phyloP scores from a whole-genome alignment of 208 protist genomes.

The Endotrypanum monterogeii region DNA sequence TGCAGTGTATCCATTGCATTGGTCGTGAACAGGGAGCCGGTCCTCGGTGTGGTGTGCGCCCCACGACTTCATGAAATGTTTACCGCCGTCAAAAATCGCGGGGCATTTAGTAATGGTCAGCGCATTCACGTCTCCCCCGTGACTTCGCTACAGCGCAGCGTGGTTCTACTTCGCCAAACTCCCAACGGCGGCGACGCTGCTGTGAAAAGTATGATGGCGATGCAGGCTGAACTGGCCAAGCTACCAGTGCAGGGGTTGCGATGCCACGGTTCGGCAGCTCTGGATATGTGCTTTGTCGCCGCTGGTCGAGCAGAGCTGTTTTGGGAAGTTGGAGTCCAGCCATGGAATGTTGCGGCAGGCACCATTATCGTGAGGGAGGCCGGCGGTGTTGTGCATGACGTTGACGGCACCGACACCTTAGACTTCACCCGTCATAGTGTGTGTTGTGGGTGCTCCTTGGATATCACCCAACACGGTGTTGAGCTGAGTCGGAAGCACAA shows the following conservation, averaged over 20 bases:
- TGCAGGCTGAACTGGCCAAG: conserved; percentile 62
- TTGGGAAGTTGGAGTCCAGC: conserved; percentile 73
- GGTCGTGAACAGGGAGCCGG: conserved; percentile 61
- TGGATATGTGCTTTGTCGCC: conserved; percentile 91
- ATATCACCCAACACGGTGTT: conserved; percentile 52
- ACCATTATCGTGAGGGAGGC: conserved; percentile 87
- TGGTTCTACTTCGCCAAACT: conserved; percentile 70
- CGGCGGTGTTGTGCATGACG: conserved; percentile 86
- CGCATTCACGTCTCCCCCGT: conserved; percentile 74
- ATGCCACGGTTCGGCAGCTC: conserved; percentile 65
- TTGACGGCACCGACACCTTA: conserved; percentile 62
- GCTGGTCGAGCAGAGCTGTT: conserved; percentile 74
- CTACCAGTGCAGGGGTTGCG: conserved; percentile 77
- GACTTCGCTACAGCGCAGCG: conserved; percentile 42
- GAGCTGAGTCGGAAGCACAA: conserved; percentile 67
- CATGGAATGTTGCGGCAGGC: conserved; percentile 83
- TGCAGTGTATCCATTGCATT: conserved; percentile 88
- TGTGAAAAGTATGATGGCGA: conserved; percentile 55
- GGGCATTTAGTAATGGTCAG: conserved; percentile 87
- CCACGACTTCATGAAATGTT: conserved; percentile 85
- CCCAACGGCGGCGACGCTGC: conserved; percentile 54
- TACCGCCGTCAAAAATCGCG: conserved; percentile 71
- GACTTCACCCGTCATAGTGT: conserved; percentile 61
- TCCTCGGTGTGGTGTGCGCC: conserved; percentile 80
- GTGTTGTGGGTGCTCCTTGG: conserved; percentile 67